Evolutionary conservation across 192 early-diverging fungal species (phyloP).

Genomic region (Gigaspora rosea): DNA sequence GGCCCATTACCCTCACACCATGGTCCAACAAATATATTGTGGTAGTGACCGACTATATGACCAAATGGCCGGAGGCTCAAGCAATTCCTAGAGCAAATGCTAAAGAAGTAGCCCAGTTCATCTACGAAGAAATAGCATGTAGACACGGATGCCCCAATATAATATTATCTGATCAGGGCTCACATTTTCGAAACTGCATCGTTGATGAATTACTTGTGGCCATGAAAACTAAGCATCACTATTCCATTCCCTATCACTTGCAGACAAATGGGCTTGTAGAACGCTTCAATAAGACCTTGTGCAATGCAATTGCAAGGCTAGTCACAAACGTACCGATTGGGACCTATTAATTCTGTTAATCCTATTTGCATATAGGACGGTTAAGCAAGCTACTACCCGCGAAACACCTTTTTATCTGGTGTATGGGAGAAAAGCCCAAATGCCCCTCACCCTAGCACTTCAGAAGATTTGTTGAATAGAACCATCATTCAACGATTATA

Average conservation of each 20-base stretch:
- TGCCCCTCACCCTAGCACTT: no score
- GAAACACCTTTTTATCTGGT: not conserved
- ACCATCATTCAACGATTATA: no score
- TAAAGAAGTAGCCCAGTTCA: no score
- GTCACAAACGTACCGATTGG: not conserved
- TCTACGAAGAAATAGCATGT: no score
- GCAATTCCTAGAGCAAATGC: no score
- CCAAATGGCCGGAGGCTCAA: conserved; percentile 39
- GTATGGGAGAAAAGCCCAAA: not conserved
- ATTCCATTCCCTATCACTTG: not conserved
- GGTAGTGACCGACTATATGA: conserved; percentile 35
- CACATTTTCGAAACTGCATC: conserved; percentile 30
- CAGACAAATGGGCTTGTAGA: not conserved
- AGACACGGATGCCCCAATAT: conserved; percentile 35
- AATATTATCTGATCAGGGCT: conserved; percentile 32
- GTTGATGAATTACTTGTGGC: not conserved
- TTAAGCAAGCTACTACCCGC: not conserved
- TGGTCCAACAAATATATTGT: conserved; percentile 33
- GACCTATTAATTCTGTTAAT: not conserved
- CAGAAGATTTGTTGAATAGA: no score
- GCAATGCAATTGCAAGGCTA: not conserved
- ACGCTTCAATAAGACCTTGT: no score
- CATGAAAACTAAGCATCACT: not conserved
- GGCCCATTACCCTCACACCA: conserved; percentile 2
- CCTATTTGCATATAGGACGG: not conserved